Percentiles rank a stretch among this genome's conserved stretches.
Conservation (phyloP, 495 filamentous ascomycete genomes). For the Penicillium steckii region DNA sequence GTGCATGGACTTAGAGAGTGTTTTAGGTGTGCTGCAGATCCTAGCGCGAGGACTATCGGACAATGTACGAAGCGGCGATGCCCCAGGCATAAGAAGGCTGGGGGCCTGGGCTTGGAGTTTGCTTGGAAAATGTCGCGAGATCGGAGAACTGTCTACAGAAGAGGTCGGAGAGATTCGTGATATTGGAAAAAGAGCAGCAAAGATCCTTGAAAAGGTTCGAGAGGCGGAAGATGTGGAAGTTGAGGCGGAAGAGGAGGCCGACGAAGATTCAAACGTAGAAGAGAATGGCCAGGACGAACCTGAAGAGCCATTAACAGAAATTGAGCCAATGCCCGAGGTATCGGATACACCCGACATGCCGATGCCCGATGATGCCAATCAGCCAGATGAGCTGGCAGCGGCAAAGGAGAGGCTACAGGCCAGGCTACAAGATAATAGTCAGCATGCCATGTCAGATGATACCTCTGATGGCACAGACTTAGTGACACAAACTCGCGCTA, state of each 20-base stretch:
- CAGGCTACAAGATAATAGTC: constrained; percentile 29
- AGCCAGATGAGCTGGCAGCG: constrained; percentile 44
- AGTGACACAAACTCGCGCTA: constrained; percentile 36
- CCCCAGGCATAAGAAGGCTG: constrained; percentile 48
- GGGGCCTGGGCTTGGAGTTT: constrained; percentile 53
- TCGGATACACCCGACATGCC: constrained; percentile 14
- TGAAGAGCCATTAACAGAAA: neutral
- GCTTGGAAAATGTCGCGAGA: constrained; percentile 46
- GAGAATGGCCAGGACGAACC: neutral
- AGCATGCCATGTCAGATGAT: constrained; percentile 10
- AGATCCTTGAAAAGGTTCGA: constrained; percentile 42
- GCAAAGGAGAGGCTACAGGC: constrained; percentile 60
- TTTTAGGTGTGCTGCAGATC: constrained; percentile 50
- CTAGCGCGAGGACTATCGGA: constrained; percentile 44
- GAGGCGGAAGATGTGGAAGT: constrained; percentile 36
- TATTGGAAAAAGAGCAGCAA: constrained; percentile 47
- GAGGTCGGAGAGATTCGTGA: constrained; percentile 52
- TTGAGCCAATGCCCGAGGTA: neutral
- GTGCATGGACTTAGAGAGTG: constrained; percentile 60
- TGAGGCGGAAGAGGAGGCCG: constrained; percentile 16
- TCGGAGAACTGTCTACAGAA: constrained; percentile 46
- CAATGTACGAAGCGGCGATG: constrained; percentile 36
- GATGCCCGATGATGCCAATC: constrained; percentile 23
- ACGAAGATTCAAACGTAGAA: neutral
- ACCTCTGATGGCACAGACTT: neutral